phyloP scores from a whole-genome alignment of 305 asterid genomes.

The Fraxinus latifolia region DNA sequence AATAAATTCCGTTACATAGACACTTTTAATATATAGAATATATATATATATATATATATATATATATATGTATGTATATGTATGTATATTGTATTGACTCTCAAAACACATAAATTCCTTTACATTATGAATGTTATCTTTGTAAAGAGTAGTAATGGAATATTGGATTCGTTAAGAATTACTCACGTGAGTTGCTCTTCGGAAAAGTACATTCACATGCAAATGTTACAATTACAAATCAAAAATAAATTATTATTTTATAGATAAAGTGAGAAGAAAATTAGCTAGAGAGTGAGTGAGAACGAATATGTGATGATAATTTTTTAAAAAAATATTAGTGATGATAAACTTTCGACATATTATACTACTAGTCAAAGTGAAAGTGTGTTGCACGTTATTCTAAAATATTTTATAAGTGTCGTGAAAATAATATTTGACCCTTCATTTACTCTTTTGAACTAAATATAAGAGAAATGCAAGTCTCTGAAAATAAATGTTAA shows the following conservation, averaged over 20 bases:
- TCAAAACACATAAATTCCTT: not conserved
- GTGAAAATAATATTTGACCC: too few species aligned
- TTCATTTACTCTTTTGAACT: too few species aligned
- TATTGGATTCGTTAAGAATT: conserved; percentile 16
- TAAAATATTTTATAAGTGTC: too few species aligned
- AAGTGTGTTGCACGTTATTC: too few species aligned
- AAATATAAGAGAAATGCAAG: too few species aligned
- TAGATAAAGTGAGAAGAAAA: conserved; percentile 32
- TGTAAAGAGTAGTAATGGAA: conserved; percentile 18
- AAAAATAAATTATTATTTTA: conserved; percentile 34
- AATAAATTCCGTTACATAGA: too few species aligned
- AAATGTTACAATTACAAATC: conserved; percentile 34
- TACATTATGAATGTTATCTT: conserved; percentile 22
- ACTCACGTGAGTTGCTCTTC: conserved; percentile 52
- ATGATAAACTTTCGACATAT: not conserved
- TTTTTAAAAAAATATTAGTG: not conserved
- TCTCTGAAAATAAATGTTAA: too few species aligned
- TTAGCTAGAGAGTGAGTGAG: conserved; percentile 1
- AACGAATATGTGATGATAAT: not conserved
- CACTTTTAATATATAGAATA: too few species aligned
- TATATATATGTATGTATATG: too few species aligned
- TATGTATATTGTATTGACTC: not conserved
- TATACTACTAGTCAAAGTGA: not conserved
- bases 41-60: too few species aligned
- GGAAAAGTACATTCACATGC: conserved; percentile 71